These are phyloP conservation scores for Megacollybia marginata DNA, from an alignment of 768 basidiomycete genomes.

Conservation along the genomic window DNA sequence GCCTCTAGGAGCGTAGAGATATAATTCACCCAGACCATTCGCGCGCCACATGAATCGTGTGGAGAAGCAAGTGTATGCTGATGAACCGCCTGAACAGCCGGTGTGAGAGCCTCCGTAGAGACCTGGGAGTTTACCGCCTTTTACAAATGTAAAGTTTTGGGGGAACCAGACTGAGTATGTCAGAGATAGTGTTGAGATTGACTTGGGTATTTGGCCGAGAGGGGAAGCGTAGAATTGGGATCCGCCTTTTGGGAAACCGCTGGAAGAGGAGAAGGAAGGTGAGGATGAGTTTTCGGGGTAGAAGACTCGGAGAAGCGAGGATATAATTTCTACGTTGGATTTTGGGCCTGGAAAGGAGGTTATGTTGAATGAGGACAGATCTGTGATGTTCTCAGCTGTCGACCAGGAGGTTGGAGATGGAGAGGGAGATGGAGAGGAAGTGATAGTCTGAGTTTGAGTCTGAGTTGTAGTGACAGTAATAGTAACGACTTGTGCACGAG, in stretches of 20 bases:
- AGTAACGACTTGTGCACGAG: not conserved
- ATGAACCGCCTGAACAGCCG: constrained; percentile 69
- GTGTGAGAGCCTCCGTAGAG: constrained; percentile 61
- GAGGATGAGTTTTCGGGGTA: constrained; percentile 69
- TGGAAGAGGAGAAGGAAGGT: constrained; percentile 50
- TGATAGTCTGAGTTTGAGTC: constrained; percentile 3
- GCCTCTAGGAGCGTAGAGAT: constrained; percentile 71
- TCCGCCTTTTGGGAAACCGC: constrained; percentile 63
- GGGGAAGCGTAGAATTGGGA: constrained; percentile 58
- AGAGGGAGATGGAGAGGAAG: constrained; percentile 1
- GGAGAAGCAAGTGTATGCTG: constrained; percentile 72
- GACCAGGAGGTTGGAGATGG: constrained; percentile 34
- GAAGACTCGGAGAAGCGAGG: constrained; percentile 49
- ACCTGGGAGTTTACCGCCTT: constrained; percentile 82
- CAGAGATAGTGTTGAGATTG: constrained; percentile 51
- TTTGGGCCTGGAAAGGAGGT: constrained; percentile 46
- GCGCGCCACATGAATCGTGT: constrained; percentile 80
- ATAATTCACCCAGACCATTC: constrained; percentile 66
- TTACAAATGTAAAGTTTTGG: constrained; percentile 64
- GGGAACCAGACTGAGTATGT: constrained; percentile 77
- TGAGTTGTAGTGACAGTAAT: constrained; percentile 4
- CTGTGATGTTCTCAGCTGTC: constrained; percentile 43
- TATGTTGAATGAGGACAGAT: constrained; percentile 55
- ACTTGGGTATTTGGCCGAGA: constrained; percentile 30
- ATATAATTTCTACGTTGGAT: constrained; percentile 49